Base-by-base conservation (phyloP, 352 stramenopile species). In the Aphanomyces euteiches region DNA sequence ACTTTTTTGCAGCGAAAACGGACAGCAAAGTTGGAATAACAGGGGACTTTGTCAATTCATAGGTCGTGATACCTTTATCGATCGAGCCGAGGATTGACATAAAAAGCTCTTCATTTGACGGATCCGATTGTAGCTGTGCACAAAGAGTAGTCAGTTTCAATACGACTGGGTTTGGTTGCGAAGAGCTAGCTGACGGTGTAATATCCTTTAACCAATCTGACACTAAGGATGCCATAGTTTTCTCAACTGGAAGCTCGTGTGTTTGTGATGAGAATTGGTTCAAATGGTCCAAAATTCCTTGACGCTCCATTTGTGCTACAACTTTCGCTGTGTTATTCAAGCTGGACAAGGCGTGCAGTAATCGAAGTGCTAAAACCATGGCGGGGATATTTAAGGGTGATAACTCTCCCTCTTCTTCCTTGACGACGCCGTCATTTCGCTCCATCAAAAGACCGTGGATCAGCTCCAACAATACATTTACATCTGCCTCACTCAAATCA, bases 1-100 rank as follows among this genome's bases (percentile, higher is more conserved):
- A 7, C 15, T 17, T 72, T 1, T 72, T 57, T 3, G 82, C 78
- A 4, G 78, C 75, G 5, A 93, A 38, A 48, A 83, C 90, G 7
- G 78, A 64, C 37, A 91, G 69, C 47, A 95, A 71, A 1, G 85
- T 81, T 37, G 83, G 79, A 7, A 95, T 76, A 1, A 95, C 70
- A 53, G 86, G 77, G 2, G 85, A 95, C 43, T 92, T 85, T 59
- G 91, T 92, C 70, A 95, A 91, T 57, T 95, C 87, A 39, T 91
- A 90, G 0, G 83, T 88, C 21, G 87, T 95, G 53, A 95, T 89
- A 10, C 59, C 59, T 7, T 54, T 34, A 8, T 56, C 59, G 59
- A 56, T 37, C 19, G 41, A 7, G 38, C n/a, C 3, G 10, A 67
- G 54, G 6, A 61, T 7, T 12, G 19, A 17, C 28, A 45, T 37